phyloP scores from a whole-genome alignment of 2,329 filamentous ascomycete species.

The Lasiodiplodia citricola region DNA sequence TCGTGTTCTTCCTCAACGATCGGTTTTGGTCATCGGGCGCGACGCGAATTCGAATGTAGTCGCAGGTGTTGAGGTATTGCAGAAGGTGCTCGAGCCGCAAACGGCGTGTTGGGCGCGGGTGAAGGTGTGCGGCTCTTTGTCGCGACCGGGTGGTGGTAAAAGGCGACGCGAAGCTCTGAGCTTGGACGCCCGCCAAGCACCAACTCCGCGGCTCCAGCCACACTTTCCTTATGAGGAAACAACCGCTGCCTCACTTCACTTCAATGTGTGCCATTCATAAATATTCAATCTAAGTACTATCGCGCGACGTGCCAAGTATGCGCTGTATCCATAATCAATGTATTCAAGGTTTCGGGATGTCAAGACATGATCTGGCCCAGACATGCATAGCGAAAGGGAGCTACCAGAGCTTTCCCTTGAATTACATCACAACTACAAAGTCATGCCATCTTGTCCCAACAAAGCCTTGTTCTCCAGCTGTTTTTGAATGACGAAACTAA shows the following conservation, averaged over 20 bases:
- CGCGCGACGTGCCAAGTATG: background rate
- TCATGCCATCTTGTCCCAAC: no score
- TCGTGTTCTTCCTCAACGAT: conserved; percentile 9
- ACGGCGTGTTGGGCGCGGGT: background rate
- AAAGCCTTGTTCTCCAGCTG: no score
- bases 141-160: conserved; percentile 19
- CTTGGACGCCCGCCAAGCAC: conserved; percentile 14
- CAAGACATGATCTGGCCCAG: no score
- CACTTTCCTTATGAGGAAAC: conserved; percentile 1
- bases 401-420: no score
- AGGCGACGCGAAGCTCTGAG: conserved; percentile 23
- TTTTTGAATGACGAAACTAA: no score
- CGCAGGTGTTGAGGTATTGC: background rate
- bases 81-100: background rate
- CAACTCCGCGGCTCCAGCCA: conserved; percentile 1
- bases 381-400: no score
- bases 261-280: background rate
- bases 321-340: no score
- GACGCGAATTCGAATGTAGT: background rate
- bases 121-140: conserved; percentile 14
- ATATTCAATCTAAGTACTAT: background rate
- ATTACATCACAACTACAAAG: no score
- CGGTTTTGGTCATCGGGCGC: conserved; percentile 7
- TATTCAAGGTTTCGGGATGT: no score
- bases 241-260: conserved; percentile 4